Evolutionary conservation across 225 moss, liverwort and hornwort genomes (phyloP), one percentile per base, ranked within the genome.

Genomic region (Lunularia cruciata): DNA sequence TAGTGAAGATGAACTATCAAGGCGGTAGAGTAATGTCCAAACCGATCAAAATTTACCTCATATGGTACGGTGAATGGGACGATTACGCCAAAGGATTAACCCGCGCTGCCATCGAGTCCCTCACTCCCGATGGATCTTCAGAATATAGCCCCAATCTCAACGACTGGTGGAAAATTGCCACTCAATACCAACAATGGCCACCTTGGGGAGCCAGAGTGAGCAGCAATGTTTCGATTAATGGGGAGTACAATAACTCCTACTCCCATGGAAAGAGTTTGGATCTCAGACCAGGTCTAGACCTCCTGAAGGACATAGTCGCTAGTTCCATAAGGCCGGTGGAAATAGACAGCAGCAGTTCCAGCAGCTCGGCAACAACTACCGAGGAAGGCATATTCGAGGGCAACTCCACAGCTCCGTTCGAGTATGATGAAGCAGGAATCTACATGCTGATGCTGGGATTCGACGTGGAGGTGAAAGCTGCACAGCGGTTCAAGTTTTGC

Each of bases 91-190:
- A 65, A 53, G 40, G 16, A 19, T 46, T 65, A 7, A 49, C 65
- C 42, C 48, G 73, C 36, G 53, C 51, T n/a, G 73, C 65, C 9
- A 23, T 65, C 38, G 14, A 11, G 14, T 73, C 73, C 15, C 26
- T 73, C 14, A 73, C 55, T 15, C 73, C 65, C 3, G 18, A 46
- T 22, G 5, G 23, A 6, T 37, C 36, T 23, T 38, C 65, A 52
- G 19, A 65, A 10, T 28, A 45, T 9, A 53, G 39, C 30, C 73
- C 73, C 53, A 64, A 64, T 42, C 51, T 73, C 11, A 64, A 48
- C 28, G 47, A 65, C n/a, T 73, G 73, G 73, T 73, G 73, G 73
- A 64, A 54, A 49, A 73, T 73, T 30, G 64, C 60, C 38, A 65
- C 73, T 19, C 28, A 64, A 19, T 65, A 73, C 9, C 30, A 32